Conservation (phyloP, 306 rosid species). For the Crataegus laevigata region DNA sequence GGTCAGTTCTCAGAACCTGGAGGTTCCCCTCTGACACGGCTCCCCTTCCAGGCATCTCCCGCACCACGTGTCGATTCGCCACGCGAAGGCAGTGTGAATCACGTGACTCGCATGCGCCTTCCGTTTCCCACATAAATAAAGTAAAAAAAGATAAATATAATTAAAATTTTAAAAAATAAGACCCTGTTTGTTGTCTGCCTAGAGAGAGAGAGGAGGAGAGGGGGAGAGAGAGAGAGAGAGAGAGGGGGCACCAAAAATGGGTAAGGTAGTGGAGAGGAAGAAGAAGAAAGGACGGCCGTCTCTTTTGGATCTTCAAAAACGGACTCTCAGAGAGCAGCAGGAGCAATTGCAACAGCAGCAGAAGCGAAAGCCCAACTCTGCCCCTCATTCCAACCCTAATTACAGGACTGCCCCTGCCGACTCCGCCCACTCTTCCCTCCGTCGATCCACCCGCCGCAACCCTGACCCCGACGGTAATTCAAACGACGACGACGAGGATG, state of each 20-base stretch:
- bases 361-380: constrained; percentile 16
- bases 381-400: constrained; percentile 35
- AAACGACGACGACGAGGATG: constrained; percentile 20
- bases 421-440: constrained; percentile 6
- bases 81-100: not conserved
- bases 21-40: not conserved
- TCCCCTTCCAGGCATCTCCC: not conserved
- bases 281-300: constrained; percentile 79
- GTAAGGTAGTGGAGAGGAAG: constrained; percentile 63
- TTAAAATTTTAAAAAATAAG: constrained; percentile 9
- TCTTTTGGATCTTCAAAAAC: constrained; percentile 64
- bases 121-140: not conserved
- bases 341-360: constrained; percentile 3
- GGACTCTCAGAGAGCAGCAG: constrained; percentile 36
- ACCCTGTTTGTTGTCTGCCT: constrained; percentile 40
- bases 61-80: constrained; percentile 10
- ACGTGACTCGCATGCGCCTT: constrained; percentile 33
- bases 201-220: constrained; percentile 21
- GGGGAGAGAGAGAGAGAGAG: not conserved
- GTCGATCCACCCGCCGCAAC: constrained; percentile 71
- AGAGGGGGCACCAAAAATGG: constrained; percentile 38
- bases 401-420: constrained; percentile 25
- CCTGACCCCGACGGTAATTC: constrained; percentile 28
- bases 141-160: not conserved
- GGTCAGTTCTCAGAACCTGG: not conserved